These are phyloP conservation scores for Linum lewisii DNA, from an alignment of 345 rosid genomes.

Conservation along the genomic window DNA sequence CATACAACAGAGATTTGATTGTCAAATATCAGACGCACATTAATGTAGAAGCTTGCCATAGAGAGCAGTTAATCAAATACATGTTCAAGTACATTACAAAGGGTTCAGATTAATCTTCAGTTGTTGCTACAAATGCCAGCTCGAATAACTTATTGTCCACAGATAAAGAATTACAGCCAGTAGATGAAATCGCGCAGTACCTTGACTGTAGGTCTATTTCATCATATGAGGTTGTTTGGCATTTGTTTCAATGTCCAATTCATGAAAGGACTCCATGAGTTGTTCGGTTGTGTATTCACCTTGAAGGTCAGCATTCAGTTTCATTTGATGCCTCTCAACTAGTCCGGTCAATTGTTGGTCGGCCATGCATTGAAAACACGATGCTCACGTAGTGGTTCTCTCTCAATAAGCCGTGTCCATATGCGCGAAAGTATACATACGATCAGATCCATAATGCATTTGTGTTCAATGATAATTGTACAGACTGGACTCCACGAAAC, in stretches of 20 bases:
- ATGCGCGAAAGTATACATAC: too few relatives aligned
- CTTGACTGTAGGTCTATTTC: not conserved
- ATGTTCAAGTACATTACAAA: constrained; percentile 2
- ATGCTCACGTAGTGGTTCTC: too few relatives aligned
- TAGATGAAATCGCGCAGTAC: not conserved
- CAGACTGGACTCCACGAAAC: not conserved
- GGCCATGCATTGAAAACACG: too few relatives aligned
- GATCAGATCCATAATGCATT: too few relatives aligned
- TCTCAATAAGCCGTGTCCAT: too few relatives aligned
- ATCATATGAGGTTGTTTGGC: not conserved
- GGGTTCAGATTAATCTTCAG: not conserved
- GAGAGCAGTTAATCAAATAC: not conserved
- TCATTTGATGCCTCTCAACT: too few relatives aligned
- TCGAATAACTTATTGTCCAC: too few relatives aligned
- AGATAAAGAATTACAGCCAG: not conserved
- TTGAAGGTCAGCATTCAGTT: not conserved
- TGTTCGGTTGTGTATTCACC: not conserved
- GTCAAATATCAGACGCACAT: constrained; percentile 3
- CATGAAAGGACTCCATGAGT: not conserved
- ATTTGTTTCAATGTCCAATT: not conserved
- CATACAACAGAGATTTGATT: not conserved
- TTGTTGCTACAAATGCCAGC: not conserved
- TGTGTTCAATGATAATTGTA: too few relatives aligned
- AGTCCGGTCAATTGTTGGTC: too few relatives aligned
- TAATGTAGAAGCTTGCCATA: not conserved